A percentile compares a stretch with the other conserved stretches of the same genome.
Conservation (phyloP, 805 yeast genomes). For the Candida maesae region DNA sequence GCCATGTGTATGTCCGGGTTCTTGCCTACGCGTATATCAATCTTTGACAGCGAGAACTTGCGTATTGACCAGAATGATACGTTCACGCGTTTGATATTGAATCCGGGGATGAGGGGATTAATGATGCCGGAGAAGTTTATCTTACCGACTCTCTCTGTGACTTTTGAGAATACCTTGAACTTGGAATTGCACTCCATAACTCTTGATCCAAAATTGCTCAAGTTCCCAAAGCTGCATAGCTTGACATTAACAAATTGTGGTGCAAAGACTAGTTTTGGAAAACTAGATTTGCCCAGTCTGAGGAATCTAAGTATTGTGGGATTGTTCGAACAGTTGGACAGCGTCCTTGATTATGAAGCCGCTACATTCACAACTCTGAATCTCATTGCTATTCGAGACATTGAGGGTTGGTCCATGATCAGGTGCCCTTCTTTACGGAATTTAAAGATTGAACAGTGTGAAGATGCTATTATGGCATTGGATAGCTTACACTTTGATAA, state of each 20-base stretch:
- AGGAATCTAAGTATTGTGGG: conserved; percentile 3
- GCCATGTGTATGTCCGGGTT: background rate
- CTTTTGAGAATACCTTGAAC: conserved; percentile 11
- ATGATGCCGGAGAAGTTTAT: conserved; percentile 10
- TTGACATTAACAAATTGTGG: conserved; percentile 9
- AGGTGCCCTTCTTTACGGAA: conserved; percentile 7
- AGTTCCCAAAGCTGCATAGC: conserved; percentile 9
- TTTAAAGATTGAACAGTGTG: conserved; percentile 8
- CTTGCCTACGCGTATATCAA: conserved; percentile 7
- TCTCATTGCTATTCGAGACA: conserved; percentile 8
- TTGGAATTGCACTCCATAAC: conserved; percentile 5
- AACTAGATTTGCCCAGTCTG: conserved; percentile 9
- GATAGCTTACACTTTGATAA: conserved; percentile 3
- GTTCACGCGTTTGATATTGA: no score
- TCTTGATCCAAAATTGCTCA: conserved; percentile 8
- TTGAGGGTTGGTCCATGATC: conserved; percentile 11
- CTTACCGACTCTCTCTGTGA: conserved; percentile 1
- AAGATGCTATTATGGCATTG: conserved; percentile 2
- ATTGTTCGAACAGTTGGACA: conserved; percentile 6
- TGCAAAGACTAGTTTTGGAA: background rate
- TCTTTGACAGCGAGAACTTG: conserved; percentile 12
- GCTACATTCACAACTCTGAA: conserved; percentile 3
- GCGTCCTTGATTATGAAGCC: conserved; percentile 10
- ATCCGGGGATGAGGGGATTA: no score
- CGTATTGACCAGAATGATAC: conserved; percentile 1